Percentiles rank a stretch among this genome's conserved stretches.
phyloP scores from a whole-genome alignment of 2,329 filamentous ascomycete genomes.

The Pseudogymnoascus sp. region DNA sequence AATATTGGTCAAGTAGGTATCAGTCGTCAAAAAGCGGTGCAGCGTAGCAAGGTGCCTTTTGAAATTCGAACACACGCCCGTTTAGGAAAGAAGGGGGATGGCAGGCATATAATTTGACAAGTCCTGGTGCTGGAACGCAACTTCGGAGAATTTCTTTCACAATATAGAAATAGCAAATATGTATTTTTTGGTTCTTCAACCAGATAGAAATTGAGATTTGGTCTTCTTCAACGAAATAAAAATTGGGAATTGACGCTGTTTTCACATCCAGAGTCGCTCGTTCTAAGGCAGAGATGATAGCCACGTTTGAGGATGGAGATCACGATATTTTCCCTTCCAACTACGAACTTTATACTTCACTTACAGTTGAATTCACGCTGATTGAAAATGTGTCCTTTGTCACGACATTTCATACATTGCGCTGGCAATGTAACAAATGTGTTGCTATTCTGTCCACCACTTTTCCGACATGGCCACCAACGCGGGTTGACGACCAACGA shows the following conservation, averaged over 20 bases:
- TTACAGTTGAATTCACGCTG: not conserved
- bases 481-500: not conserved
- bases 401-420: not conserved
- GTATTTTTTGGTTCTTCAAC: not conserved
- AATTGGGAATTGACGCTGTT: not conserved
- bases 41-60: not conserved
- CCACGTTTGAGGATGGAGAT: not conserved
- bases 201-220: not conserved
- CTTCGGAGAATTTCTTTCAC: not conserved
- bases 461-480: not conserved
- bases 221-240: not conserved
- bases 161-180: not conserved
- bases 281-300: not conserved
- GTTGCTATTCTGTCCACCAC: conserved; percentile 2
- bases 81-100: not conserved
- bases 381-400: not conserved
- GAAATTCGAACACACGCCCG: not conserved
- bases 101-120: not conserved
- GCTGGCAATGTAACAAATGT: conserved; percentile 4
- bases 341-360: not conserved
- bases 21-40: not conserved
- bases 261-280: not conserved
- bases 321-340: not conserved
- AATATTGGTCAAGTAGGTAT: not conserved
- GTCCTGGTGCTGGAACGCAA: not conserved